These are phyloP conservation scores for Oryza brachyantha DNA, from an alignment of 176 grass and related monocot species.

Conservation along the genomic window DNA sequence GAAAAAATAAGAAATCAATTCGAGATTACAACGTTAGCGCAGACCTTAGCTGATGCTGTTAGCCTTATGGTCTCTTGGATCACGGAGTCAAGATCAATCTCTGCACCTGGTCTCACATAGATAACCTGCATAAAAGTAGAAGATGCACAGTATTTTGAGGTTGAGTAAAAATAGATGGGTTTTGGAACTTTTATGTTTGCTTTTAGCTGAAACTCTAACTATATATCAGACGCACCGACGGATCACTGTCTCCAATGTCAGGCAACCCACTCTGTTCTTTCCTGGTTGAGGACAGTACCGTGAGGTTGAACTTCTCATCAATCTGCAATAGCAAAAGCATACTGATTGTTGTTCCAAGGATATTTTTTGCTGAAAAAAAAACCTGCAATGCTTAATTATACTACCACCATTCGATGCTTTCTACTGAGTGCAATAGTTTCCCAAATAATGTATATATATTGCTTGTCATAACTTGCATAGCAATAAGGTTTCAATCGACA, in stretches of 20 bases:
- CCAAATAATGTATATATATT: not conserved
- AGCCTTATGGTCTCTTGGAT: slow-evolving; percentile 73
- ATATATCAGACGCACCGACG: slow-evolving; percentile 46
- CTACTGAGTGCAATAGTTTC: not conserved
- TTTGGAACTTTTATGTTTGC: not conserved
- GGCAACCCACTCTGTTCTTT: slow-evolving; percentile 49
- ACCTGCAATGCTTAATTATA: not conserved
- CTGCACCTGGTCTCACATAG: slow-evolving; percentile 74
- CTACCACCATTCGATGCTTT: not conserved
- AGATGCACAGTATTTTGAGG: not conserved
- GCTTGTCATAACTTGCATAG: not conserved
- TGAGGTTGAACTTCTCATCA: slow-evolving; percentile 64
- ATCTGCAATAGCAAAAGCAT: slow-evolving; percentile 44
- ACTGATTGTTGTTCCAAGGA: not conserved
- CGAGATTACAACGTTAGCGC: not conserved
- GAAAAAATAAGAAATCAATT: not conserved
- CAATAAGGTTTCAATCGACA: not conserved
- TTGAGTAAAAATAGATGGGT: not conserved
- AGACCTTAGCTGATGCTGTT: slow-evolving; percentile 62
- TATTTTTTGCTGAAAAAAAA: too few species aligned
- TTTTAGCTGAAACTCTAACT: not conserved
- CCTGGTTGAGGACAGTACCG: slow-evolving; percentile 64
- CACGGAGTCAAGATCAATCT: slow-evolving; percentile 64
- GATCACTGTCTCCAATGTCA: slow-evolving; percentile 64
- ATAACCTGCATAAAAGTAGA: slow-evolving; percentile 50